These are phyloP conservation scores for Colletotrichum acutatum DNA, from an alignment of 2,329 filamentous ascomycete genomes.

Conservation along the genomic window DNA sequence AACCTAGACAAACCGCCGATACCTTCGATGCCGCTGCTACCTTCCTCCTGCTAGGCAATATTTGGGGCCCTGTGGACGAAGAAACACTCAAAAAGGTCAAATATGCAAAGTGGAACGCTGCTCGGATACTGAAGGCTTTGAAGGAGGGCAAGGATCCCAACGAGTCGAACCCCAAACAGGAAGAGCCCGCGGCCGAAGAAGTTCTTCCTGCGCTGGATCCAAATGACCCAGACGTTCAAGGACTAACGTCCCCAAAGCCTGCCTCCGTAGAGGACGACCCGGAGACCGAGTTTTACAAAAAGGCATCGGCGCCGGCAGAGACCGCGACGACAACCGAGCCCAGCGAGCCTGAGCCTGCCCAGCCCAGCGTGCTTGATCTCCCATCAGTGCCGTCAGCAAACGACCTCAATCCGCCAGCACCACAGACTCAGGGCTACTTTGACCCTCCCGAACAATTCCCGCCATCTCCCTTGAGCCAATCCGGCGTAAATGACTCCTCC, in stretches of 20 bases:
- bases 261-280: conserved; percentile 65
- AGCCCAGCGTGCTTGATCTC: conserved; percentile 25
- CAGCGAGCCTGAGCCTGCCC: conserved; percentile 19
- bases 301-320: conserved; percentile 41
- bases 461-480: conserved; percentile 49
- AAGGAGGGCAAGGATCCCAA: conserved; percentile 94
- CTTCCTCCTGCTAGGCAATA: conserved; percentile 87
- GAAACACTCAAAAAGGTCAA: conserved; percentile 90
- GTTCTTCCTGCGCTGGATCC: conserved; percentile 64
- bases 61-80: conserved; percentile 81
- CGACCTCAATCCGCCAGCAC: conserved; percentile 30
- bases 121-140: conserved; percentile 89
- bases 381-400: conserved; percentile 28
- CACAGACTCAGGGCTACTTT: conserved; percentile 46
- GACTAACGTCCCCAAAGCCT: conserved; percentile 54
- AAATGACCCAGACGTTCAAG: conserved; percentile 72
- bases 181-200: conserved; percentile 60
- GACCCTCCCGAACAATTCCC: conserved; percentile 46
- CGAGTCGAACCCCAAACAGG: conserved; percentile 80
- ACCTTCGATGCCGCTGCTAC: conserved; percentile 93
- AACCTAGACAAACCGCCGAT: conserved; percentile 83
- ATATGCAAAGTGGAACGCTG: conserved; percentile 95
- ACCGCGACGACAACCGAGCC: conserved; percentile 41
- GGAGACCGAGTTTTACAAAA: conserved; percentile 49
- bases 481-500: conserved; percentile 42